Base-by-base conservation (phyloP, 371 early-diverging fungal species). In the Blakeslea trispora region DNA sequence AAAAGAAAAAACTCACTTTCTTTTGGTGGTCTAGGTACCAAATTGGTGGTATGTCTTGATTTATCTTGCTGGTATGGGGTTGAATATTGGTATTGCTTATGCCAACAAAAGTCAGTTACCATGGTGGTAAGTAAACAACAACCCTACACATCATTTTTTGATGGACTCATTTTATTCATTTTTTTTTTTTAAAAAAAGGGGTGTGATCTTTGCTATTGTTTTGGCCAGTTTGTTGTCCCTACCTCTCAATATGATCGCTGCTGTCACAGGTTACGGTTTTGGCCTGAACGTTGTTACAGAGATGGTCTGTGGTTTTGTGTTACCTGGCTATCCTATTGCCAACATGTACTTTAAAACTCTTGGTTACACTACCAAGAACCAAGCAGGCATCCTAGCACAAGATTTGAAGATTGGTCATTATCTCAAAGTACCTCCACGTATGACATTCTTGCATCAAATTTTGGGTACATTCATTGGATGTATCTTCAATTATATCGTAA, bases 341-440 rank as follows among this genome's bases (percentile, higher is more conserved):
- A 75, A 75, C 67, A 73, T 76, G 72, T 76, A 74, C 44, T 79
- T 81, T 58, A 76, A 75, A 61, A 74, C 69, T 0, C 55, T 81
- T 21, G 85, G 88, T 5, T 77, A 71, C 52, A 81, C 77, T 46
- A 79, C 85, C 4, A 57, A 85, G 63, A 61, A 51, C 10, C 83
- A 85, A 66, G 80, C 84, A 4, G 73, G 81, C 28, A 17, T 59
- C n/a, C 73, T 83, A 66, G 79, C 80, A 0, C 54, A 57, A 13
- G 87, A 88, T 63, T 79, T 86, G 41, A 89, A 89, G 53, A 74
- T 89, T 31, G 89, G 88, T 11, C 84, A 87, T 39, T 90, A 90
- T 62, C 83, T 90, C 72, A 90, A 90, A 68, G 82, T 89, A 1
- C 89, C 89, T 18, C 89, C 89, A 4, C 74, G 86, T 11, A 48